These are phyloP conservation scores for Prunus mongolica DNA, from an alignment of 306 rosid genomes.

Conservation along the genomic window DNA sequence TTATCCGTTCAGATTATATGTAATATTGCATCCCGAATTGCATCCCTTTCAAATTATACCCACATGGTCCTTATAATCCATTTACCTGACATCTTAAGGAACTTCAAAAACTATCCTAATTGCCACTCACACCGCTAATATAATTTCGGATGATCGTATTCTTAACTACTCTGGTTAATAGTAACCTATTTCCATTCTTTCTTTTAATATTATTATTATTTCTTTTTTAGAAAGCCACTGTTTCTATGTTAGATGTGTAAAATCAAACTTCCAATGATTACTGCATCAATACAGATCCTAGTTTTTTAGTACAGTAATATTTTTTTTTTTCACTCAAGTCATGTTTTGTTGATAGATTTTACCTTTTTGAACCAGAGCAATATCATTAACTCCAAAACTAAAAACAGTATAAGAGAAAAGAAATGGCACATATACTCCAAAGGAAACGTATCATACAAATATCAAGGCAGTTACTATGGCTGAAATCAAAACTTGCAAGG, in stretches of 20 bases:
- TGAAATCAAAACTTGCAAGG: not conserved
- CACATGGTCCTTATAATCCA: not conserved
- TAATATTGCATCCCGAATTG: not conserved
- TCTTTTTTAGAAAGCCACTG: no score
- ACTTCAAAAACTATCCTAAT: not conserved
- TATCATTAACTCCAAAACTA: not conserved
- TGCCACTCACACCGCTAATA: no score
- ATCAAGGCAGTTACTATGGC: not conserved
- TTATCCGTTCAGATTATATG: not conserved
- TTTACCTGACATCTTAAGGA: not conserved
- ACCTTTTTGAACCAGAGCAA: not conserved
- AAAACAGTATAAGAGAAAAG: not conserved
- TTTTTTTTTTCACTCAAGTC: no score
- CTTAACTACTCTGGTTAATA: no score
- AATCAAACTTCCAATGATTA: no score
- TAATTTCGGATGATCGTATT: no score
- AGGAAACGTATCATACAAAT: not conserved
- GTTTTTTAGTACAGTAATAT: no score
- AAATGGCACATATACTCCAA: not conserved
- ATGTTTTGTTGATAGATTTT: not conserved
- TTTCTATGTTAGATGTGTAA: no score
- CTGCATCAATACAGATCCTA: no score
- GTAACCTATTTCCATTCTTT: no score
- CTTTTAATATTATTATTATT: no score
- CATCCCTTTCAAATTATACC: not conserved